These are phyloP conservation scores for Pneumocystis oryctolagi DNA, from an alignment of 1,139 yeast species.

Conservation along the genomic window DNA sequence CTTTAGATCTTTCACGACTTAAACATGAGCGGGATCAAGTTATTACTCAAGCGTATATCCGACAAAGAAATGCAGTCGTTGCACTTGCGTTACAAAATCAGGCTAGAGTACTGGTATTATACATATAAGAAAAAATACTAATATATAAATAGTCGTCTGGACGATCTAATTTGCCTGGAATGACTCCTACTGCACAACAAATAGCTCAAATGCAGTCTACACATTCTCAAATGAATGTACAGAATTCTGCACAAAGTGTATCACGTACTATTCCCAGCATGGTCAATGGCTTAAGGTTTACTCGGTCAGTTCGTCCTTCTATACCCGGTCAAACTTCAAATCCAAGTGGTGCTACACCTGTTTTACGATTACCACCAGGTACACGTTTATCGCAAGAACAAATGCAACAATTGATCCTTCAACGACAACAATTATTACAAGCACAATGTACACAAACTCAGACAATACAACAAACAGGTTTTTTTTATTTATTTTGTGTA, in stretches of 20 bases:
- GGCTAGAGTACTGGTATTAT: neutral
- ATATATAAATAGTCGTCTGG: neutral
- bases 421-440: constrained; percentile 1
- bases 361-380: constrained; percentile 16
- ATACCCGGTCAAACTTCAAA: constrained; percentile 6
- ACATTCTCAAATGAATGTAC: neutral
- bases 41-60: constrained; percentile 54
- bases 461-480: neutral
- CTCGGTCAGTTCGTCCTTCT: neutral
- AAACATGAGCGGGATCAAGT: constrained; percentile 78
- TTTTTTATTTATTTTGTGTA: neutral
- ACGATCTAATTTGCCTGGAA: neutral
- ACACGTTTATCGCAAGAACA: constrained; percentile 19
- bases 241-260: neutral
- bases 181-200: neutral
- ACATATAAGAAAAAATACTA: neutral
- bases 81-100: constrained; percentile 5
- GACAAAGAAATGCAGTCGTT: constrained; percentile 29
- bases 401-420: constrained; percentile 19
- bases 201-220: neutral
- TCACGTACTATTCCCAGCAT: neutral
- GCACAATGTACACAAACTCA: neutral
- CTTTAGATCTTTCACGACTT: constrained; percentile 65
- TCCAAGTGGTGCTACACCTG: constrained; percentile 13
- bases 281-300: neutral